phyloP scores from a whole-genome alignment of 176 grass and related monocot genomes.

The Ananas comosus region DNA sequence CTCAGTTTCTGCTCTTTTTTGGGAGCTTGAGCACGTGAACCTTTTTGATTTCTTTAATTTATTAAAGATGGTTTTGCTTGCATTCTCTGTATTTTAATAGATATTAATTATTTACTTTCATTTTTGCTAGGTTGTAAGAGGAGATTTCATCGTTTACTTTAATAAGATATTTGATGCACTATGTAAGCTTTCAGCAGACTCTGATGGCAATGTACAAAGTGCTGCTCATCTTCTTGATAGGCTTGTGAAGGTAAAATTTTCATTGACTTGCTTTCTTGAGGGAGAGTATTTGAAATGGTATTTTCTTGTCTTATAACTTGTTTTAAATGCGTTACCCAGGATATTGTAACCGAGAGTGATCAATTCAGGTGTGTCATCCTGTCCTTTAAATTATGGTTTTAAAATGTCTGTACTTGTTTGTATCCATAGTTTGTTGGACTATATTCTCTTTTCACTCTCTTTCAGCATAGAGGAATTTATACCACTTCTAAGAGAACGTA shows the following conservation, averaged over 20 bases:
- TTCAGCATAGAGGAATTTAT: conserved; percentile 99
- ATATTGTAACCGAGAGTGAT: conserved; percentile 99
- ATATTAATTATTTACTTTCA: conserved; percentile 5
- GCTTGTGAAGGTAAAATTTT: conserved; percentile 69
- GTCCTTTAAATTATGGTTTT: conserved; percentile 22
- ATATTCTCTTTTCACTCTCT: conserved; percentile 24
- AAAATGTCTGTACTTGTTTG: neutral
- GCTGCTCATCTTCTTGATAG: conserved; percentile 99
- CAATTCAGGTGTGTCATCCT: conserved; percentile 69
- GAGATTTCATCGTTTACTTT: conserved; percentile 92
- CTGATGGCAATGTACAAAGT: conserved; percentile 95
- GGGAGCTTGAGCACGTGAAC: no score
- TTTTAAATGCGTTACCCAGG: conserved; percentile 39
- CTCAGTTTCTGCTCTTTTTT: no score
- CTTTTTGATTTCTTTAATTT: neutral
- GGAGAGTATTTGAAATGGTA: conserved; percentile 1
- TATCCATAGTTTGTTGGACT: conserved; percentile 14
- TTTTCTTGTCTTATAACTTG: conserved; percentile 5
- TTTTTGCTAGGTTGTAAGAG: conserved; percentile 72
- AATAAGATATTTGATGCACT: conserved; percentile 96
- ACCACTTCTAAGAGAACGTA: conserved; percentile 95
- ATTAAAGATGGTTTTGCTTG: conserved; percentile 2
- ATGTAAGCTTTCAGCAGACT: conserved; percentile 94
- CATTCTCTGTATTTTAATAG: conserved; percentile 4
- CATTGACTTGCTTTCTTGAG: conserved; percentile 3